Conservation (phyloP, 2,329 filamentous ascomycete species). For the Alternaria brassicae region DNA sequence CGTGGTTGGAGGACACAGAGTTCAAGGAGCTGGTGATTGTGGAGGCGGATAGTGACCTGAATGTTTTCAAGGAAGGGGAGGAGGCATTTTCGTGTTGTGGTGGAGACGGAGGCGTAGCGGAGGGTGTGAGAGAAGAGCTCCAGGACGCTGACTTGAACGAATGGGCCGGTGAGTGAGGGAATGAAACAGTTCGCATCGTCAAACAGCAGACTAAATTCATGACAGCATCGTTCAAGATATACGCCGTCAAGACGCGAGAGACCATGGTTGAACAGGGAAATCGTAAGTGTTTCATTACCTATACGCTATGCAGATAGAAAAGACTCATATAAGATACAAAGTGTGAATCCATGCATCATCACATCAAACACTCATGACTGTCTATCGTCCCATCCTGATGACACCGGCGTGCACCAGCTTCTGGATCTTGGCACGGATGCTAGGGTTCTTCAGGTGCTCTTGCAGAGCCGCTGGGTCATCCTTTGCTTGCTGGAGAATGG, state of each 20-base stretch:
- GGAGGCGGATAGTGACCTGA: slow-evolving; percentile 21
- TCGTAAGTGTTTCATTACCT: slow-evolving; percentile 16
- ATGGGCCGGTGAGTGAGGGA: slow-evolving; percentile 18
- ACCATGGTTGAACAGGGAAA: neutral
- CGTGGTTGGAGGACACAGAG: slow-evolving; percentile 59
- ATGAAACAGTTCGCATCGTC: neutral
- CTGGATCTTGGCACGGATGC: slow-evolving; percentile 86
- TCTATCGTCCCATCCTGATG: slow-evolving; percentile 73
- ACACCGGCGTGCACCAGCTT: slow-evolving; percentile 93
- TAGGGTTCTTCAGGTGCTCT: slow-evolving; percentile 95
- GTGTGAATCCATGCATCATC: neutral
- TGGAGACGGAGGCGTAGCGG: slow-evolving; percentile 13
- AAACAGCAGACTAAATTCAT: slow-evolving; percentile 6
- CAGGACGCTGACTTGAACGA: slow-evolving; percentile 44
- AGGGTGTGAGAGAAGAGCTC: slow-evolving; percentile 22
- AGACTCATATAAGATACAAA: slow-evolving; percentile 2
- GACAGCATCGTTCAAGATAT: slow-evolving; percentile 58
- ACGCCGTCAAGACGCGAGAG: slow-evolving; percentile 53
- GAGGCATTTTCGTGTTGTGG: neutral
- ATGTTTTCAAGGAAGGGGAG: slow-evolving; percentile 19
- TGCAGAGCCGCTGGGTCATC: slow-evolving; percentile 88
- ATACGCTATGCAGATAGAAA: slow-evolving; percentile 29
- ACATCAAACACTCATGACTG: neutral
- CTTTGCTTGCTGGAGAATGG: slow-evolving; percentile 95
- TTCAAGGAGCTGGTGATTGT: slow-evolving; percentile 24